These are phyloP conservation scores for Ganoderma lucidum DNA, from an alignment of 1,284 basidiomycete species.

Conservation along the genomic window DNA sequence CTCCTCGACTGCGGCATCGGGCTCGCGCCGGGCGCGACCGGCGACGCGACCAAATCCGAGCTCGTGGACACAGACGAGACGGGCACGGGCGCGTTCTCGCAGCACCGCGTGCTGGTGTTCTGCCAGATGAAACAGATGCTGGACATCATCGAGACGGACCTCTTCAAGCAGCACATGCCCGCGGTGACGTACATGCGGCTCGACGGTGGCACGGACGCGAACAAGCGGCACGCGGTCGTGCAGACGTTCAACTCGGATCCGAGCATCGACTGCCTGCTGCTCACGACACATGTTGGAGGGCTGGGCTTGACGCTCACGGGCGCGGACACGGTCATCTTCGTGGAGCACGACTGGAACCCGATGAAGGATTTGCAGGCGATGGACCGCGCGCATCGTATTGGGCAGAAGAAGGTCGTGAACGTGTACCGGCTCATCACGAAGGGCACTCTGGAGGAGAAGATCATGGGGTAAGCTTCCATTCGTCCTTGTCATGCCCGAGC, in stretches of 20 bases:
- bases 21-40: constrained; percentile 48
- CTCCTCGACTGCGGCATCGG: constrained; percentile 96
- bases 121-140: constrained; percentile 99
- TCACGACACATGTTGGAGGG: constrained; percentile 98
- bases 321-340: constrained; percentile 99
- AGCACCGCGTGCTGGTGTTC: constrained; percentile 98
- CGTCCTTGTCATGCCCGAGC: constrained; percentile 3
- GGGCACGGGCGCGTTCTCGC: constrained; percentile 74
- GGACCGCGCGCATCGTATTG: constrained; percentile 98
- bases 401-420: constrained; percentile 99
- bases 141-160: constrained; percentile 94
- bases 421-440: constrained; percentile 98
- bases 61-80: constrained; percentile 65
- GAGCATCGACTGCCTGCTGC: constrained; percentile 94
- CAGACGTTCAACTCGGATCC: constrained; percentile 99
- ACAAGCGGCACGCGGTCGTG: constrained; percentile 93
- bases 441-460: constrained; percentile 98
- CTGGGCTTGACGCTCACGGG: constrained; percentile 96
- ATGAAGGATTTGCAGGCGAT: constrained; percentile 99
- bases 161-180: constrained; percentile 94
- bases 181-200: constrained; percentile 98
- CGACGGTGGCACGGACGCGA: constrained; percentile 90
- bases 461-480: constrained; percentile 87
- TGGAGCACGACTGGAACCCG: constrained; percentile 99
- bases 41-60: constrained; percentile 70